Evolutionary conservation across 2,329 filamentous ascomycete species (phyloP), one percentile per base, ranked within the genome.

Genomic region (Corynespora cassiicola): DNA sequence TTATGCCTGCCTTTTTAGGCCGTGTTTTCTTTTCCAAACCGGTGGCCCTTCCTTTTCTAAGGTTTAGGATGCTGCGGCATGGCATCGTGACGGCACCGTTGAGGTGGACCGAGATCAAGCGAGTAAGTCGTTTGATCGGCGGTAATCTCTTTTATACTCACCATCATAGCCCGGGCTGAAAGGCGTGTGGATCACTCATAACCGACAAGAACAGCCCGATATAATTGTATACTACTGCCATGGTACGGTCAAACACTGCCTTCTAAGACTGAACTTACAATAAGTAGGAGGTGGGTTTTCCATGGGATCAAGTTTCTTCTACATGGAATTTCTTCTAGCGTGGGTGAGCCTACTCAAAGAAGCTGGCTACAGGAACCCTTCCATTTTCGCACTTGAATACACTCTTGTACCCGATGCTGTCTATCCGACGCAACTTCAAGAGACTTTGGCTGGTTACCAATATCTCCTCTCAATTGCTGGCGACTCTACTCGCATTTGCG

Each of bases 201-300:
- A 88, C 52, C 76, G 79, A 11, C 72, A 76, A 24, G 69, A 75
- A 31, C 74, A 79, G 36, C 85, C 88, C 0, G 88, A 94, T 61
- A 73, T 94, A 38, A 83, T 90, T n/a, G 68, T 95, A 2, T 92
- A 90, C 63, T 94, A 94, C 62, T 80, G 81, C 25, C 89, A 95
- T 62, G 89, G 86, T 85, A 70, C 52, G 75, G 14, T 11, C 29
- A 21, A 6, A 22, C 3, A 12, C 25, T 35, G 25, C 28, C 50
- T 14, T 31, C 12, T 29, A 7, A 31, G 28, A 34, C 63, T 43
- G 60, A 45, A 11, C 27, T 50, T 18, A 43, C 20, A 17, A 10
- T 6, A 14, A 12, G 3, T 16, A 87, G 84, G 87, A 11, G 90
- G 90, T 15, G 90, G 90, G 1, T 94, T 95, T 63, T 81, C 82